Percentiles rank a stretch among this genome's conserved stretches.
Evolutionary conservation across 306 rosid genomes (phyloP).

Genomic region (Gleditsia sinensis): DNA sequence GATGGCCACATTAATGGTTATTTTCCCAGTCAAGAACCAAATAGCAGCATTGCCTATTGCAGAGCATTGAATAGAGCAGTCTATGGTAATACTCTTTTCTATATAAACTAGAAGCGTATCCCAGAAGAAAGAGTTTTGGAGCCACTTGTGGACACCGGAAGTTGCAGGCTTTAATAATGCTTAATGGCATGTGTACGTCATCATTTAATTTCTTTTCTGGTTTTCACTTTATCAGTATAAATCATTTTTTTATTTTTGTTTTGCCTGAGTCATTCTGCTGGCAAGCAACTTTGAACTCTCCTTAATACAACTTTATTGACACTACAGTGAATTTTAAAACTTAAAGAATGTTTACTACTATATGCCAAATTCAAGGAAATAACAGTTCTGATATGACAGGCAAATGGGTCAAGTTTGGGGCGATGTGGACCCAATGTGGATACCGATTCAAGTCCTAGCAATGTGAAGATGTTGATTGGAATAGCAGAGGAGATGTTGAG

Average conservation of each 20-base stretch:
- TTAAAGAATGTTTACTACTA: conserved; percentile 1
- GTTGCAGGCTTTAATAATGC: too few species aligned
- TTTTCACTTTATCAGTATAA: background rate
- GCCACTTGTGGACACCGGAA: conserved; percentile 10
- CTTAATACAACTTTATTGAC: too few species aligned
- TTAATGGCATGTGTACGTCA: too few species aligned
- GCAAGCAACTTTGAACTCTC: too few species aligned
- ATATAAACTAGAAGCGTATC: conserved; percentile 28
- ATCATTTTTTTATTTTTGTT: background rate
- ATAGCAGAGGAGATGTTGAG: conserved; percentile 86
- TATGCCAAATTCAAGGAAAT: conserved; percentile 9
- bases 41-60: background rate
- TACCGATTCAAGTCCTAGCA: conserved; percentile 71
- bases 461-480: conserved; percentile 77
- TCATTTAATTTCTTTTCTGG: background rate
- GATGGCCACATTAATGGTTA: background rate
- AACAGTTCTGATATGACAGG: conserved; percentile 54
- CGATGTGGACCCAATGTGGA: conserved; percentile 72
- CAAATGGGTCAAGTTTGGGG: conserved; percentile 87
- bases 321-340: too few species aligned
- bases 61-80: conserved; percentile 6
- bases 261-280: too few species aligned
- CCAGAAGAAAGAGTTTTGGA: conserved; percentile 16
- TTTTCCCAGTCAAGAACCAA: conserved; percentile 2
- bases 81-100: conserved; percentile 6